Base-by-base conservation (phyloP, 139 green algal genomes). In the Penium margaritaceum region DNA sequence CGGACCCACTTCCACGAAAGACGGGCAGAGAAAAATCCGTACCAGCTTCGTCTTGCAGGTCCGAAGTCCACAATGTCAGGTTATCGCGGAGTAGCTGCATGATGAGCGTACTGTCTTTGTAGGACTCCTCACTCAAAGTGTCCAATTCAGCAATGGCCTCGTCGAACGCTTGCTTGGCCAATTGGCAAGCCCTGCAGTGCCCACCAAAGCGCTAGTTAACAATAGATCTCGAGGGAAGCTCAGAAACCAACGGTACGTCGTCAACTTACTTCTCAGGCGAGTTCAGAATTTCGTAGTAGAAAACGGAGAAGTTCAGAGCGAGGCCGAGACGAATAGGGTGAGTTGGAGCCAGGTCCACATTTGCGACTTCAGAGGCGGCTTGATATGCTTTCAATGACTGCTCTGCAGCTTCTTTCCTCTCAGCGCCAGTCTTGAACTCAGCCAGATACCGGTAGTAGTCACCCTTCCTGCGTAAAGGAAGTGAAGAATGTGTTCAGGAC, bases 401-500 rank as follows among this genome's bases (percentile, higher is more conserved):
- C 30, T 86, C 80, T 5, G 74, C 72, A n/a, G 76, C 80, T 44
- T 83, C 67, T 24, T 78, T 83, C 27, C 74, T 34, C 17, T 77
- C 75, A n/a, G 61, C 60, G 37, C 58, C 58, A 15, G 73, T 65
- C 39, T 79, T 80, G 76, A 86, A 86, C 79, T 86, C 81, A 9
- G 80, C 74, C 12, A 86, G 65, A 37, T 86, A 86, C 27, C 81
- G 78, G 72, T 86, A 81, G 70, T 85, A 86, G 51, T 86, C 81
- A 32, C 81, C 81, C 66, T 86, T 84, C 87, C 90, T 91, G 77
- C n/a, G n/a, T n/a, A 92, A 92, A 51, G 90, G 84, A 84, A 97
- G 97, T 81, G 98, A 98, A 3, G 3, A 19, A 51, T 39, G 27
- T 29, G 34, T 4, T n/a, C n/a, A n/a, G n/a, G n/a, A n/a, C n/a